These are phyloP conservation scores for Aurinia saxatilis DNA, from an alignment of 345 rosid species.

Conservation along the genomic window DNA sequence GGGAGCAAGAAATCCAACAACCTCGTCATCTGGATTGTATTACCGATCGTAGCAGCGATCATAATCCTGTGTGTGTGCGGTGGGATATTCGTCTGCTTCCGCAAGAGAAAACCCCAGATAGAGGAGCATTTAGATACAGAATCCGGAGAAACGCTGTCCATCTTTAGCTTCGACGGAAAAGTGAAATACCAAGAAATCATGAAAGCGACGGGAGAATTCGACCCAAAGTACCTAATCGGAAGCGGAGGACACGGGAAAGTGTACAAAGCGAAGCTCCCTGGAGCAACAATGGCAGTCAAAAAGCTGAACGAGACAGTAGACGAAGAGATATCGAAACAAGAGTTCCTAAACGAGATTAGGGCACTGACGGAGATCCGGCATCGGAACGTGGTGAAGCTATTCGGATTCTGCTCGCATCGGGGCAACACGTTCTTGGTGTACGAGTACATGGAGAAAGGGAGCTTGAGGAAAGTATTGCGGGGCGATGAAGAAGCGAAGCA, in stretches of 20 bases:
- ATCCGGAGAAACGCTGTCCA: slow-evolving; percentile 19
- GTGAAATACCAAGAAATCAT: slow-evolving; percentile 31
- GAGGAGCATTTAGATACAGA: slow-evolving; percentile 11
- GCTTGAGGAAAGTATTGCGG: slow-evolving; percentile 24
- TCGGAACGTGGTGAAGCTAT: slow-evolving; percentile 39
- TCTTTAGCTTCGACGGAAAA: slow-evolving; percentile 32
- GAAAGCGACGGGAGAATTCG: slow-evolving; percentile 34
- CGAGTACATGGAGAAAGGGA: slow-evolving; percentile 36
- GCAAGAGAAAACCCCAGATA: slow-evolving; percentile 7
- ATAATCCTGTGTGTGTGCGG: slow-evolving; percentile 19
- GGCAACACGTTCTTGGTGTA: slow-evolving; percentile 27
- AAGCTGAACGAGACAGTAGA: slow-evolving; percentile 27
- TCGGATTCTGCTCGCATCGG: slow-evolving; percentile 32
- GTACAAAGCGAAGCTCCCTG: slow-evolving; percentile 29
- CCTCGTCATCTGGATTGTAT: slow-evolving; percentile 19
- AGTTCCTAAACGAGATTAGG: slow-evolving; percentile 34
- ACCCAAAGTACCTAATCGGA: slow-evolving; percentile 32
- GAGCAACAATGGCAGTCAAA: slow-evolving; percentile 28
- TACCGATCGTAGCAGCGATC: slow-evolving; percentile 23
- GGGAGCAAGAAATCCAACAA: slow-evolving; percentile 13
- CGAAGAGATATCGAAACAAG: slow-evolving; percentile 22
- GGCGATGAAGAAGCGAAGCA: slow-evolving; percentile 21
- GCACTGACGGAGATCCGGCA: slow-evolving; percentile 36
- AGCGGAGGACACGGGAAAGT: slow-evolving; percentile 36
- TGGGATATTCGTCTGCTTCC: slow-evolving; percentile 20